These are phyloP conservation scores for Aspergillus sparsus DNA, from an alignment of 495 filamentous ascomycete genomes.

Conservation along the genomic window DNA sequence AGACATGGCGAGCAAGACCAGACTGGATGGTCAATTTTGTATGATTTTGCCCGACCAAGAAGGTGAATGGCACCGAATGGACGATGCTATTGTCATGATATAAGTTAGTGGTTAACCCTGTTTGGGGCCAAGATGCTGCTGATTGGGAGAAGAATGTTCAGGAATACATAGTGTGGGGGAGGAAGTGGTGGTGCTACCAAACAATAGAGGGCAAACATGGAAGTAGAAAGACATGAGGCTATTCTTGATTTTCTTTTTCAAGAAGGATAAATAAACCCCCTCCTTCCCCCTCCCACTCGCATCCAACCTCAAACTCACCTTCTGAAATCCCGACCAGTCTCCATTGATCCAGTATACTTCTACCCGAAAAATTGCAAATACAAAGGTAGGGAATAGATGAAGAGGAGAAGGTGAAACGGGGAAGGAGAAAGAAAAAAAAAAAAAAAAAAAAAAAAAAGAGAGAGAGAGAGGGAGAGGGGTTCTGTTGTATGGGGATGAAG, in stretches of 20 bases:
- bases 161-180: not conserved
- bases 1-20: slow-evolving; percentile 49
- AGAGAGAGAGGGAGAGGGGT: slow-evolving; percentile 8
- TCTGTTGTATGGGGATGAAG: not conserved
- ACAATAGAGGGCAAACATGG: not conserved
- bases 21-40: slow-evolving; percentile 51
- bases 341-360: slow-evolving; percentile 29
- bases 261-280: not conserved
- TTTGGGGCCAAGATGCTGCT: slow-evolving; percentile 6
- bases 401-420: too few species aligned
- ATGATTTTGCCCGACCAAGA: slow-evolving; percentile 49
- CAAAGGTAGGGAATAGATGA: too few species aligned
- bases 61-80: slow-evolving; percentile 48
- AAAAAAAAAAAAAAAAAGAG: slow-evolving; percentile 10
- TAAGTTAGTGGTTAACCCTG: slow-evolving; percentile 15
- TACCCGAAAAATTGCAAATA: too few species aligned
- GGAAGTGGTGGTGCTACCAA: slow-evolving; percentile 9
- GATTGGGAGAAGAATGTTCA: not conserved
- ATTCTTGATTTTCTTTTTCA: not conserved
- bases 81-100: slow-evolving; percentile 39
- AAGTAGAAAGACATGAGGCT: slow-evolving; percentile 4
- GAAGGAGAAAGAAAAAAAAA: not conserved
- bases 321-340: slow-evolving; percentile 32
- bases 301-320: slow-evolving; percentile 36
- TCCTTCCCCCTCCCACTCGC: not conserved